Conservation (phyloP, 208 protist genomes). For the Acanthamoeba sp. region DNA sequence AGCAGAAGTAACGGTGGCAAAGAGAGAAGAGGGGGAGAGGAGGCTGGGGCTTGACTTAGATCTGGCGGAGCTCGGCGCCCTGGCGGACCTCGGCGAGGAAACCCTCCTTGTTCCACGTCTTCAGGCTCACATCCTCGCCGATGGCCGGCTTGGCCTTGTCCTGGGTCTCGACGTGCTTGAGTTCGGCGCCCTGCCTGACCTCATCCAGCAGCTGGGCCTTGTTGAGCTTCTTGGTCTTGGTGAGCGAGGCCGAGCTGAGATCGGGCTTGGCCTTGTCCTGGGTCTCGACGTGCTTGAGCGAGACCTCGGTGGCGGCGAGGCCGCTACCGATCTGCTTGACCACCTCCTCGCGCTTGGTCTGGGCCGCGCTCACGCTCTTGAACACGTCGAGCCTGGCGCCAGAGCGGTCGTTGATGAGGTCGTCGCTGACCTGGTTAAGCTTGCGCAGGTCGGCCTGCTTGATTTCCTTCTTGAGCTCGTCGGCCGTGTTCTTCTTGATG, state of each 20-base stretch:
- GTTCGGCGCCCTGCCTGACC: not conserved
- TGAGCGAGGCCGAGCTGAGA: not conserved
- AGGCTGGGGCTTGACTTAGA: not conserved
- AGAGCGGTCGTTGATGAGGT: constrained; percentile 17
- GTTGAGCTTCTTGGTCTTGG: constrained; percentile 1
- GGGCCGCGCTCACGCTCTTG: not conserved
- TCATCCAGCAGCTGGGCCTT: constrained; percentile 20
- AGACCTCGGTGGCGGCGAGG: not conserved
- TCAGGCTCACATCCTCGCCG: not conserved
- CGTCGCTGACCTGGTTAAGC: constrained; percentile 35
- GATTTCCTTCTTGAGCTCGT: constrained; percentile 5
- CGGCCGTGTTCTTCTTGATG: not conserved
- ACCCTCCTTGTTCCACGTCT: constrained; percentile 44
- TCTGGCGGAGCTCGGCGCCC: constrained; percentile 6
- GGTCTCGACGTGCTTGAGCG: constrained; percentile 62
- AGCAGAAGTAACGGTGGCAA: not conserved
- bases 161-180: constrained; percentile 58
- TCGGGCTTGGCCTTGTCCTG: constrained; percentile 25
- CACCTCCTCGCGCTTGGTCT: constrained; percentile 25
- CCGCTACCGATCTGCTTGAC: constrained; percentile 52
- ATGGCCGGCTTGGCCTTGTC: constrained; percentile 43
- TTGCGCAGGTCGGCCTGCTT: not conserved
- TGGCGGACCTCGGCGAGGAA: constrained; percentile 19
- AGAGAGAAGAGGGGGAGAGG: not conserved
- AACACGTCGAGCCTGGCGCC: constrained; percentile 3